A percentile compares a stretch with the other conserved stretches of the same genome.
Conservation (phyloP, 257 asterid genomes). For the Nyctanthes arbortristis region DNA sequence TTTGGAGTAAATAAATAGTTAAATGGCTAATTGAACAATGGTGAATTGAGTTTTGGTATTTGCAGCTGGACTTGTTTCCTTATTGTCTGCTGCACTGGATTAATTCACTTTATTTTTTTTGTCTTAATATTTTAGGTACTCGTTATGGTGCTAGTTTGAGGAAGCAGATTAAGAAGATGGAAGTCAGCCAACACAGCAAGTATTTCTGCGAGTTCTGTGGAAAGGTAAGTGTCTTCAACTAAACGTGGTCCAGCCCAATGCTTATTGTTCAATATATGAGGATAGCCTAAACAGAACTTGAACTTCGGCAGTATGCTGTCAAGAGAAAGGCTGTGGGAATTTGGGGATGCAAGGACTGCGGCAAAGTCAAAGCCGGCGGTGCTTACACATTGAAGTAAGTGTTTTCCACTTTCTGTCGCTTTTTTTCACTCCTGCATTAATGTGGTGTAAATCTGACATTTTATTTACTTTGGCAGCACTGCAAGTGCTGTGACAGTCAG, state of each 20-base stretch:
- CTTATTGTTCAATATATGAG: not conserved
- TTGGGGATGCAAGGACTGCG: slow-evolving; percentile 71
- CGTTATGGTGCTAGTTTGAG: slow-evolving; percentile 70
- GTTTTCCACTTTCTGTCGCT: not conserved
- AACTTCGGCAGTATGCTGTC: slow-evolving; percentile 52
- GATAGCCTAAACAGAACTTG: not conserved
- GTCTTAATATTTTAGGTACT: slow-evolving; percentile 39
- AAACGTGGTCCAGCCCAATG: no score
- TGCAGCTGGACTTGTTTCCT: not conserved
- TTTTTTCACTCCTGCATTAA: not conserved
- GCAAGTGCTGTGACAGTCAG: slow-evolving; percentile 70
- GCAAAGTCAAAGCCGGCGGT: no score
- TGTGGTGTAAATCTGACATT: no score
- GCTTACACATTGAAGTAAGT: slow-evolving; percentile 59
- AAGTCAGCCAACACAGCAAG: slow-evolving; percentile 62
- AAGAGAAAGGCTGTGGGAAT: slow-evolving; percentile 70
- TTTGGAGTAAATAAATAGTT: no score
- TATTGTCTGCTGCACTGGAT: not conserved
- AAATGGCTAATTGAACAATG: no score
- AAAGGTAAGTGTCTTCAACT: slow-evolving; percentile 53
- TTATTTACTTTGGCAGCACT: slow-evolving; percentile 43
- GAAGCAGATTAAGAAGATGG: slow-evolving; percentile 62
- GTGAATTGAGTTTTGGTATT: not conserved
- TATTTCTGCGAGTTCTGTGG: slow-evolving; percentile 58
- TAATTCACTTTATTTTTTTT: not conserved